Base-by-base conservation (phyloP, 2,329 filamentous ascomycete species). In the Leptosphaerulina australis region DNA sequence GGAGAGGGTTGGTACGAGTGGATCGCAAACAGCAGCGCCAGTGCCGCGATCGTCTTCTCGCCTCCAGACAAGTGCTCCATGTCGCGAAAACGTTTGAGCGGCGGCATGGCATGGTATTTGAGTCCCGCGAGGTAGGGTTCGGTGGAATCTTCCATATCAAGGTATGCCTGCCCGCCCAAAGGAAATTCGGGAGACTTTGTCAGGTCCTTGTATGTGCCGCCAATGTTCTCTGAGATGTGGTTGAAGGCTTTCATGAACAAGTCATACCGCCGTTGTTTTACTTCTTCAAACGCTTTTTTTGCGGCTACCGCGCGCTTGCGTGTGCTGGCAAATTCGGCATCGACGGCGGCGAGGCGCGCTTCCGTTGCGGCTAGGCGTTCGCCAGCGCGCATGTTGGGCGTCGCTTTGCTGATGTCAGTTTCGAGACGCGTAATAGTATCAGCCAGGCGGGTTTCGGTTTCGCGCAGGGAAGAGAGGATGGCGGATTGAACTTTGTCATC, bases 41-140 rank as follows among this genome's bases (percentile, higher is more conserved):
- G 80, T 11, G 94, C 94, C 1, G 94, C 94, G 87, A 99, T 99
- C 0, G 94, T 99, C 81, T 99, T 99, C 76, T 99, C 94, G 47
- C 94, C 94, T 65, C 94, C 94, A 1, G 91, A 96, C 8, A 99
- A 79, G 71, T 97, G 94, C 74, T 99, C 94, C 94, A 99, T 99
- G 73, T 99, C 95, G 64, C 94, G 85, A 83, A 99, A 99, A 35
- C 94, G 91, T 78, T 99, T 99, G 56, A 97, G 84, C 1, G 94
- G 94, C 15, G 94, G 94, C 92, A 97, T 99, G 56, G 94, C 95
- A 71, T 97, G 92, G 75, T 99, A 99, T 70, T 96, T 97, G 75
- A 99, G 91, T 24, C 94, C 94, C 30, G 90, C 91, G 3, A 97
- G 83, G 72, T 97, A 99, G 0, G 94, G 94, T 67, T 96, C 93